Base-by-base conservation (phyloP, 768 basidiomycete species). In the Paxillus involutus region DNA sequence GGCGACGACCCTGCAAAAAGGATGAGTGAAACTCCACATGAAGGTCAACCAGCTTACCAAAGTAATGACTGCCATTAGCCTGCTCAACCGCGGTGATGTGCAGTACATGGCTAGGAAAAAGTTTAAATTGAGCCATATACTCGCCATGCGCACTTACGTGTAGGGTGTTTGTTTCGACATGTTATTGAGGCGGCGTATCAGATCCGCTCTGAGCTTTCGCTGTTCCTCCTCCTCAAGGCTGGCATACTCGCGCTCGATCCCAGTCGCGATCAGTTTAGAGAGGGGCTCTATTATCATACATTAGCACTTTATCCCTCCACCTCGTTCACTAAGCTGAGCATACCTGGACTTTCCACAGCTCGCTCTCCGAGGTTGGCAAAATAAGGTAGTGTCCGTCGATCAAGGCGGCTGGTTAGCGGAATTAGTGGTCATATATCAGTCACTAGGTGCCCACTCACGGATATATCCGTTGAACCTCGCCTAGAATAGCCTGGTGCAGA, bases 401-500 rank as follows among this genome's bases (percentile, higher is more conserved):
- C 61, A 42, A 57, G 56, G 36, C 52, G 51, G 3, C 66, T 68
- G 8, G 35, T 21, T 17, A n/a, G n/a, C n/a, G 6, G 0, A n/a
- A 11, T 50, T 10, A 45, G 47, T 21, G n/a, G 8, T 47, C 7
- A 50, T 24, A 33, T n/a, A 37, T 13, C 3, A 26, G 44, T 8
- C 2, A 21, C 46, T 4, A 13, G 1, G 32, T n/a, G 0, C 9
- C 9, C 0, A 52, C 66, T 52, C 50, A 67, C 65, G 66, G 66
- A 57, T 66, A 75, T 3, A 55, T 8, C 16, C 14, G 29, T n/a
- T 56, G n/a, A 9, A 63, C 51, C 14, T 59, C 49, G 10, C 68
- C 62, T 9, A 75, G 13, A 41, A 66, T 51, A 3, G 58, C 63
- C 19, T 68, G 65, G 7, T 62, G 62, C 44, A 71, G 2, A 14